Conservation (phyloP, 2,329 filamentous ascomycete species). For the Neophaeococcomyces aloes region DNA sequence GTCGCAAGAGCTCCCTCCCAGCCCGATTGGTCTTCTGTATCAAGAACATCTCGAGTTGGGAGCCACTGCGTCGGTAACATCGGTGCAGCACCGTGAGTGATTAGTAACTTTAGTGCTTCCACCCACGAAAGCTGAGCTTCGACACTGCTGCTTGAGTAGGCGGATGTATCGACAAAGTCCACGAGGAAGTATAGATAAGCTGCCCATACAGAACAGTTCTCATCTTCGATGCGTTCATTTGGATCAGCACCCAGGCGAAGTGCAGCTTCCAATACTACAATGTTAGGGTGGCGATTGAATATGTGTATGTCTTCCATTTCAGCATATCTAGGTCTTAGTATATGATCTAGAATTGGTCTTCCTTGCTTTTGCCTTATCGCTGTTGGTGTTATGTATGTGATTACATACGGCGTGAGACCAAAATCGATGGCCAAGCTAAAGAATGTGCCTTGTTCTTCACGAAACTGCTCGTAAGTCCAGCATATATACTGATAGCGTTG, state of each 20-base stretch:
- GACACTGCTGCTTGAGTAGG: neutral
- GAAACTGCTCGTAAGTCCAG: neutral
- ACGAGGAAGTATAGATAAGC: neutral
- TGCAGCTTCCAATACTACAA: neutral
- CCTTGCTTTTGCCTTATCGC: slow-evolving; percentile 1
- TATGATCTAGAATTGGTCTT: slow-evolving; percentile 6
- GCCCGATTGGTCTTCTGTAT: no score
- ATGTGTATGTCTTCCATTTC: neutral
- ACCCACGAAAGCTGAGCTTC: neutral
- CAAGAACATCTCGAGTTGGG: no score
- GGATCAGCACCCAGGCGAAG: neutral
- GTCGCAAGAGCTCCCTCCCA: no score
- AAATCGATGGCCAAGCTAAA: slow-evolving; percentile 6
- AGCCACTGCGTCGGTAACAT: slow-evolving; percentile 13
- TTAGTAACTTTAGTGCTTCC: neutral
- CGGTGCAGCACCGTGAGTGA: neutral
- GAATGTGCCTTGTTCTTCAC: neutral
- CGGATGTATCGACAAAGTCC: neutral
- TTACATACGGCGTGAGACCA: slow-evolving; percentile 1
- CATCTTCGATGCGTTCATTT: neutral
- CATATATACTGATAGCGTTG: neutral
- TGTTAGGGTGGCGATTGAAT: neutral
- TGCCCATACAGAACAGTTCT: neutral
- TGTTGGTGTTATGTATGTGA: neutral
- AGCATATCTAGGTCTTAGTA: slow-evolving; percentile 1